Evolutionary conservation across 2,329 filamentous ascomycete genomes (phyloP), one percentile per base, ranked within the genome.

Genomic region (Ascochyta rabiei): DNA sequence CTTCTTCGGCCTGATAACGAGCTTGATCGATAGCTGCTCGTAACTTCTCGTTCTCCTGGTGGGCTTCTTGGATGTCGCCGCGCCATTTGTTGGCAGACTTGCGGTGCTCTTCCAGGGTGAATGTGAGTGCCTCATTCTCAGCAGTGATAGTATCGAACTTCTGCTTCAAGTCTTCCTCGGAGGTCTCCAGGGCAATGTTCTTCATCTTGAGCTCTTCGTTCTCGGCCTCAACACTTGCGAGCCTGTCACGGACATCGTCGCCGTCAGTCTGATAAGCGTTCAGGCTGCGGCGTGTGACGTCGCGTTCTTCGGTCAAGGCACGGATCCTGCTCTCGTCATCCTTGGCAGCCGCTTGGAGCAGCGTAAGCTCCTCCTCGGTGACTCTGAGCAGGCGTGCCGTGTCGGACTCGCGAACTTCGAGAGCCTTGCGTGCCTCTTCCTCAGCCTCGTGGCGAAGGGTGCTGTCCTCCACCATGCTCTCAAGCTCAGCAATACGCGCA

Each of bases 1-100:
- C 93, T 77, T 96, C 93, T 68, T 95, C 88, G 37, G 95, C 85
- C 70, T 96, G 92, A 40, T 84, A 84, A 58, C 87, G 86, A 50
- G 96, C 81, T 19, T 86, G 88, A 57, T 88, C 85, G 53, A 96
- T 85, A 26, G 87, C 86, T 70, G 85, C 86, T 64, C 87, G 86
- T 52, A 97, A 80, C 61, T 89, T 87, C 73, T 89, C 90, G 64
- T 90, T 65, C 51, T 75, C 72, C 39, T 72, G 67, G 40, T 72
- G 62, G 41, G 80, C 80, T 28, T 82, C 77, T 43, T 87, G 82
- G 9, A 85, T 79, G 55, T 87, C 82, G 39, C 80, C 76, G 40
- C 83, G 82, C 79, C 85, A 85, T 61, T 84, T 83, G 61, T 82
- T 80, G 45, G 81, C 82, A 4, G 84, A 84, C 13, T 82, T 71